phyloP scores from a whole-genome alignment of 1,284 basidiomycete species.

The Lignosus rhinocerotis region DNA sequence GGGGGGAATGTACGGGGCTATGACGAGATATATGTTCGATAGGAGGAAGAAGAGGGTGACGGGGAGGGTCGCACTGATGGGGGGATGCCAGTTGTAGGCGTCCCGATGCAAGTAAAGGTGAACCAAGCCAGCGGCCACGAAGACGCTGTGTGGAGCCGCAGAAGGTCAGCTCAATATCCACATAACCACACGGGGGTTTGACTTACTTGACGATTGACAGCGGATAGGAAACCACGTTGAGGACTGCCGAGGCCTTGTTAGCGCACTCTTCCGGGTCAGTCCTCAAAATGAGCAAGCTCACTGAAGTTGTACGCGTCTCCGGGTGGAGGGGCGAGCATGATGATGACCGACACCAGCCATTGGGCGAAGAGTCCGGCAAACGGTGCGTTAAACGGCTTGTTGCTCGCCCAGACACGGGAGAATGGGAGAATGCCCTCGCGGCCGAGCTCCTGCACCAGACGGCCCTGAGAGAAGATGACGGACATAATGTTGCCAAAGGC shows the following conservation, averaged over 20 bases:
- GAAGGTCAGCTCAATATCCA: neutral
- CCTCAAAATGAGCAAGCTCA: constrained; percentile 36
- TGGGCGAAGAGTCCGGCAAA: constrained; percentile 55
- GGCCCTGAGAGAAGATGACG: constrained; percentile 57
- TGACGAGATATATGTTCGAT: constrained; percentile 57
- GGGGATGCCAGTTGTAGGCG: constrained; percentile 35
- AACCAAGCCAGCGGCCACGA: constrained; percentile 56
- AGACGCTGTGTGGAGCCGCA: constrained; percentile 31
- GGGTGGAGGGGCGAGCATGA: constrained; percentile 53
- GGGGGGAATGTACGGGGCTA: constrained; percentile 59
- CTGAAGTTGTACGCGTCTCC: constrained; percentile 35
- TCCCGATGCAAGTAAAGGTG: constrained; percentile 37
- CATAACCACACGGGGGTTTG: neutral
- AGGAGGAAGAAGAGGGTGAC: constrained; percentile 52
- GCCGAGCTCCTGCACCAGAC: constrained; percentile 72
- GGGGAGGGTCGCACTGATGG: constrained; percentile 50
- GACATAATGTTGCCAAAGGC: constrained; percentile 60
- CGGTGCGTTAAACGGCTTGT: constrained; percentile 62
- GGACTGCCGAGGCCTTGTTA: constrained; percentile 19
- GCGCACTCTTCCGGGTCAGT: neutral
- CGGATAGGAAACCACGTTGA: constrained; percentile 43
- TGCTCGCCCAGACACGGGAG: constrained; percentile 59
- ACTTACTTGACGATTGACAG: constrained; percentile 42
- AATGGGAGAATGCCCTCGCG: constrained; percentile 64
- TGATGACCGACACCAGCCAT: constrained; percentile 49